Evolutionary conservation across 2,329 filamentous ascomycete species (phyloP).

Genomic region (Cladosporium halotolerans): DNA sequence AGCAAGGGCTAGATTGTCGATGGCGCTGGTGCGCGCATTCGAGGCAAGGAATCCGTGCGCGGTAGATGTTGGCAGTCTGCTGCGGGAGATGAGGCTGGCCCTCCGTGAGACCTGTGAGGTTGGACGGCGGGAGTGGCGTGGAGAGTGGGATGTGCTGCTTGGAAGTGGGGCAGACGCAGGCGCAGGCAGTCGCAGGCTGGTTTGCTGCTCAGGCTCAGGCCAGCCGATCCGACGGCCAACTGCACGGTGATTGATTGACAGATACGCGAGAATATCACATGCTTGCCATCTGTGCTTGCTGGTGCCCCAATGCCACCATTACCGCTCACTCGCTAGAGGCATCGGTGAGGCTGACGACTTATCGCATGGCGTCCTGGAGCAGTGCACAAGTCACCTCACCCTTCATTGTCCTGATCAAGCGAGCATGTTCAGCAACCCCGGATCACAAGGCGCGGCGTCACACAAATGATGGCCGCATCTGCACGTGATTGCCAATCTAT

Average conservation of each 20-base stretch:
- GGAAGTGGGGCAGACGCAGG: neutral
- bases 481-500: neutral
- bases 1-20: neutral
- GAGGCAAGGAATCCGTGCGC: neutral
- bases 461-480: neutral
- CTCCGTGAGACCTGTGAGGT: too few species aligned
- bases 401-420: too few species aligned
- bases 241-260: neutral
- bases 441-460: neutral
- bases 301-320: too few species aligned
- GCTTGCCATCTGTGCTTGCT: neutral
- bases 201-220: neutral
- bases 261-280: neutral
- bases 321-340: too few species aligned
- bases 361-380: too few species aligned
- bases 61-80: too few species aligned
- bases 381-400: too few species aligned
- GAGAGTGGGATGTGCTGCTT: neutral
- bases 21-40: slow-evolving; percentile 1
- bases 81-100: too few species aligned
- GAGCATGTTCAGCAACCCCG: too few species aligned
- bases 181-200: neutral
- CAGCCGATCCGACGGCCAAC: neutral
- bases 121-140: too few species aligned
- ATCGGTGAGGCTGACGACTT: too few species aligned